Evolutionary conservation across 148 eudicot species (phyloP), one percentile per base, ranked within the genome.

Genomic region (Linanthus parryae): DNA sequence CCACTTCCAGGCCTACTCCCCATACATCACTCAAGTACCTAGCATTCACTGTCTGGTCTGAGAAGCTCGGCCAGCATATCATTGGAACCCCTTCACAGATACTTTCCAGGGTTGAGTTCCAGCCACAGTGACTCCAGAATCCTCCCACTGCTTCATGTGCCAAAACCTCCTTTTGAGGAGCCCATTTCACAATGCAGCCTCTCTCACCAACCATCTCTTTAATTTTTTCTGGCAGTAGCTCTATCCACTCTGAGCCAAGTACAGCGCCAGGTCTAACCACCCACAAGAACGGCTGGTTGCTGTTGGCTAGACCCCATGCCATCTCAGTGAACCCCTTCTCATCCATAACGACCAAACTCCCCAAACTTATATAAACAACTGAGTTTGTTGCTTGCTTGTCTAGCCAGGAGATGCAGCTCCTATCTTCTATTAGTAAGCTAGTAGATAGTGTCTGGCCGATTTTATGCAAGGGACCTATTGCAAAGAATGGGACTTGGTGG

Each of bases 301-400:
- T 54, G 11, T 61, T 62, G 20, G 63, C 75, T 26, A 74, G 20
- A 8, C 75, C 79, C 69, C 63, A 50, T 2, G 73, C 75, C 54
- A 48, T 69, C 61, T 72, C 75, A 8, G 54, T 40, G 3, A 73
- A 40, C 29, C 56, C 75, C 5, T 59, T 56, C 35, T 66, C 65
- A 0, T 57, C 55, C 22, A 66, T 56, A 11, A 43, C 28, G 9
- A 63, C 75, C 27, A 77, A n/a, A 53, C 83, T 77, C 14, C 75
- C 83, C 38, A 72, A 49, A 64, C 82, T 77, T 22, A 73, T 28
- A 52, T 68, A 68, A 9, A 77, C 20, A 16, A 73, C 78, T 4
- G 75, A 73, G 5, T 42, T 58, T 6, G 72, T 64, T 0, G 58
- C 44, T 56, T 73, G 75, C 27, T 61, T 64, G 48, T 68, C 56